phyloP scores from a whole-genome alignment of 352 stramenopile species.

The Pythium utonaiense region DNA sequence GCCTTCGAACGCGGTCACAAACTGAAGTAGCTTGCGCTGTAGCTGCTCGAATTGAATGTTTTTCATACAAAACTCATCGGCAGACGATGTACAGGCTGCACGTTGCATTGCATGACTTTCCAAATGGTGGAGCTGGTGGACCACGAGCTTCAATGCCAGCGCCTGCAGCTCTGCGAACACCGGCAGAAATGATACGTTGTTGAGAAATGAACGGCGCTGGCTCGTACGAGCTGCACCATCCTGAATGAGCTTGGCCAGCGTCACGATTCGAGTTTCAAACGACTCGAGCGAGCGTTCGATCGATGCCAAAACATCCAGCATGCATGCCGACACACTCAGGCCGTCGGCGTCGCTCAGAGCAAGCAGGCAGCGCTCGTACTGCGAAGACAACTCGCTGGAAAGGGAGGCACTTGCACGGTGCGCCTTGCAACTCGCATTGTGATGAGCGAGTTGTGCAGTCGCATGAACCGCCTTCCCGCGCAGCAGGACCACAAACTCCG shows the following conservation, averaged over 20 bases:
- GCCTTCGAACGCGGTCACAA: slow-evolving; percentile 66
- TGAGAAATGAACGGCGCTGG: slow-evolving; percentile 56
- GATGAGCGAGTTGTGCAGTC: neutral
- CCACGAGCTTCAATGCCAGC: slow-evolving; percentile 37
- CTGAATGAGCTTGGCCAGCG: slow-evolving; percentile 32
- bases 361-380: slow-evolving; percentile 24
- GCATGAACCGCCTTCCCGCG: neutral
- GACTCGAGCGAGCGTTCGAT: slow-evolving; percentile 35
- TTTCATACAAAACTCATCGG: neutral
- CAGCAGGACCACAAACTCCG: neutral
- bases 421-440: neutral
- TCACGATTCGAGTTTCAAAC: slow-evolving; percentile 30
- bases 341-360: slow-evolving; percentile 50
- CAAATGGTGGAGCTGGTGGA: slow-evolving; percentile 51
- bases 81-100: neutral
- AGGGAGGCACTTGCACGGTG: neutral
- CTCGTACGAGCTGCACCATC: slow-evolving; percentile 49
- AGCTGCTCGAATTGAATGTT: slow-evolving; percentile 34
- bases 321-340: slow-evolving; percentile 58
- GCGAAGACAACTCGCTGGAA: neutral
- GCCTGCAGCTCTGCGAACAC: slow-evolving; percentile 45
- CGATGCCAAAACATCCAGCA: slow-evolving; percentile 51
- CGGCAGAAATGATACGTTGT: slow-evolving; percentile 42
- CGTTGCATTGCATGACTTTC: slow-evolving; percentile 13
- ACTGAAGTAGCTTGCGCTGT: slow-evolving; percentile 61